Evolutionary conservation across 176 grass and related monocot genomes (phyloP).

Genomic region (Urochloa ruziziensis): DNA sequence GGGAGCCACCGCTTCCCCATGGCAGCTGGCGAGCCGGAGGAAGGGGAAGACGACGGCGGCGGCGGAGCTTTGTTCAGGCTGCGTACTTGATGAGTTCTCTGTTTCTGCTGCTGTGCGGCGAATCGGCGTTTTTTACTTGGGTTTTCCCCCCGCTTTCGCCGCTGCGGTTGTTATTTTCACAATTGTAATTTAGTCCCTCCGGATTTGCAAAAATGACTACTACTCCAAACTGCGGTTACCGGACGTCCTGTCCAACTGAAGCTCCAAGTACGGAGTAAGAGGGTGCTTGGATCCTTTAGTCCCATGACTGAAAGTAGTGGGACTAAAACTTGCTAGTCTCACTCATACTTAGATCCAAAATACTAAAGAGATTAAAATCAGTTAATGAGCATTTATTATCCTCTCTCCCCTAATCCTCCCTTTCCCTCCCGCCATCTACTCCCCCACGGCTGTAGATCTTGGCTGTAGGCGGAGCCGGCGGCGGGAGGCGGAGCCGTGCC

Average conservation of each 20-base stretch:
- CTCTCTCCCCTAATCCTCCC: too few species aligned
- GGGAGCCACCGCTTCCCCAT: conserved; percentile 87
- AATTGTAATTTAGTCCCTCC: not conserved
- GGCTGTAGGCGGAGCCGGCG: too few species aligned
- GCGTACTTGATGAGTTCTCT: not conserved
- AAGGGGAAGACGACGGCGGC: not conserved
- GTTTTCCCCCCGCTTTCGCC: not conserved
- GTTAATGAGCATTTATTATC: too few species aligned
- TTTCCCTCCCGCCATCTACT: too few species aligned
- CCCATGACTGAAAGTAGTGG: too few species aligned
- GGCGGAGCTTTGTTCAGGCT: not conserved
- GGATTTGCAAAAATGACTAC: not conserved
- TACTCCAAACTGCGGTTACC: not conserved
- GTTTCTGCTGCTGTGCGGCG: not conserved
- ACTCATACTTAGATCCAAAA: too few species aligned
- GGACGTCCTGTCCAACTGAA: not conserved
- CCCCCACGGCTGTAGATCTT: too few species aligned
- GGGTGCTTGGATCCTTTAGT: too few species aligned
- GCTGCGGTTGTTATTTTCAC: not conserved
- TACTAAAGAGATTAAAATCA: too few species aligned
- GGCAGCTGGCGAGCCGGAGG: conserved; percentile 17
- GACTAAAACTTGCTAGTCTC: too few species aligned
- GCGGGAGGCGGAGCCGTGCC: too few species aligned
- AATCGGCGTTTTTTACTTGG: not conserved
- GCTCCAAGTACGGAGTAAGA: too few species aligned